phyloP scores from a whole-genome alignment of 140 eudicot genomes.

The Oenanthe javanica region DNA sequence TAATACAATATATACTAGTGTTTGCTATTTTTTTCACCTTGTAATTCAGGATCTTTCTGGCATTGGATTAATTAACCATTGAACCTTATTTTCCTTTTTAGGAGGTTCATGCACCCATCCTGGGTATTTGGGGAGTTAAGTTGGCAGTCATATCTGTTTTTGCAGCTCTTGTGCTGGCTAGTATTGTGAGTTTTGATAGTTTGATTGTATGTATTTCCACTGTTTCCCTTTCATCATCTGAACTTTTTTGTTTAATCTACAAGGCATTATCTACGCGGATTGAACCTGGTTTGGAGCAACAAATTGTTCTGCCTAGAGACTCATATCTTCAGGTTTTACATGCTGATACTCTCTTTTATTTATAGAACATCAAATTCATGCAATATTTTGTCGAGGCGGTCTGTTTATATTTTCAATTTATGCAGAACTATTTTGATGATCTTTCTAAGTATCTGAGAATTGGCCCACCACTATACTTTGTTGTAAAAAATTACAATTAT shows the following conservation, averaged over 20 bases:
- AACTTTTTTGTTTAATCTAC: not conserved
- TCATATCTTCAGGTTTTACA: slow-evolving; percentile 92
- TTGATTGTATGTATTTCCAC: not conserved
- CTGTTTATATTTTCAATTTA: slow-evolving; percentile 4
- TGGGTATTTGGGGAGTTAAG: slow-evolving; percentile 82
- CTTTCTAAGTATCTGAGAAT: slow-evolving; percentile 76
- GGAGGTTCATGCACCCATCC: slow-evolving; percentile 95
- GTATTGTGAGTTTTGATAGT: slow-evolving; percentile 63
- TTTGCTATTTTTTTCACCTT: not conserved
- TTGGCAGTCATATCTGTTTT: slow-evolving; percentile 56
- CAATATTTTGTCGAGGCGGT: not conserved
- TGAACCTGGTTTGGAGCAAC: slow-evolving; percentile 98
- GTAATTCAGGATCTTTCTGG: no score
- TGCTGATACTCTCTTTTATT: not conserved
- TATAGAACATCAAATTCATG: slow-evolving; percentile 1
- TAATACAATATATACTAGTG: not conserved
- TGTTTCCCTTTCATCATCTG: not conserved
- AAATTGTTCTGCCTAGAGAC: slow-evolving; percentile 93
- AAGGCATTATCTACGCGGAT: slow-evolving; percentile 93
- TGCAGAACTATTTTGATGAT: slow-evolving; percentile 81
- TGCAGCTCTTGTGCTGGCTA: slow-evolving; percentile 78
- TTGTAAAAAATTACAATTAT: slow-evolving; percentile 79
- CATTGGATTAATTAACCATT: not conserved
- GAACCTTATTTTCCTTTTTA: slow-evolving; percentile 20
- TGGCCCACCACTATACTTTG: slow-evolving; percentile 95